Base-by-base conservation (phyloP, 768 basidiomycete genomes). In the Calocybe gangraenosa region DNA sequence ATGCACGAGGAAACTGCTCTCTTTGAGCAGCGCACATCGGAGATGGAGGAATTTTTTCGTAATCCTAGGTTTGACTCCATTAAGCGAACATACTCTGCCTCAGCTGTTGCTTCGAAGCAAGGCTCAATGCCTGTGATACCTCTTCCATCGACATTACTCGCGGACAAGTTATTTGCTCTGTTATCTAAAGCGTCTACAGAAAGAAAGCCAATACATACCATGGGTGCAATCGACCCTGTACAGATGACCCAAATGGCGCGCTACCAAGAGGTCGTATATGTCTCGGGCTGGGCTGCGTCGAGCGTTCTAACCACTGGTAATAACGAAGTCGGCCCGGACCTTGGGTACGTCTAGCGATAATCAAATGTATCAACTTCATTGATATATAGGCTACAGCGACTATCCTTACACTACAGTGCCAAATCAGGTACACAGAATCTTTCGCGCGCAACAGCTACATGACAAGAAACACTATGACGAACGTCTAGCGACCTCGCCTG, bases 391-490 rank as follows among this genome's bases (percentile, higher is more conserved):
- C 18, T 37, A 3, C 48, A 92, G 85, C 28, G 94, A 97, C 64
- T 95, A 96, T 61, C 92, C 93, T 1, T 96, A 96, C 64, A 93
- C 92, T 8, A 95, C 92, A 1, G 92, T 97, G 13, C 93, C 94
- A 18, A 95, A 96, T 60, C 92, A 95, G 61, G 93, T 96, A 0
- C 88, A 95, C 45, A 78, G 91, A 38, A 74, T 96, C 40, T 89
- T 90, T 70, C 87, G 90, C 42, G 89, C 93, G 0, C 94, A 96
- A 62, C 87, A 90, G 56, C 71, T 92, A 44, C 92, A 96, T 59
- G 92, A 96, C 69, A 84, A 82, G 66, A 95, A 94, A 59, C 87
- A 93, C 57, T 92, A 89, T 57, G 90, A 94, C 56, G 90, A 91
- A 55, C 81, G 92, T 23, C 71, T 90, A 66, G 71, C 76, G 13